Conservation (phyloP, 768 basidiomycete genomes). For the Lactarius evosmus region DNA sequence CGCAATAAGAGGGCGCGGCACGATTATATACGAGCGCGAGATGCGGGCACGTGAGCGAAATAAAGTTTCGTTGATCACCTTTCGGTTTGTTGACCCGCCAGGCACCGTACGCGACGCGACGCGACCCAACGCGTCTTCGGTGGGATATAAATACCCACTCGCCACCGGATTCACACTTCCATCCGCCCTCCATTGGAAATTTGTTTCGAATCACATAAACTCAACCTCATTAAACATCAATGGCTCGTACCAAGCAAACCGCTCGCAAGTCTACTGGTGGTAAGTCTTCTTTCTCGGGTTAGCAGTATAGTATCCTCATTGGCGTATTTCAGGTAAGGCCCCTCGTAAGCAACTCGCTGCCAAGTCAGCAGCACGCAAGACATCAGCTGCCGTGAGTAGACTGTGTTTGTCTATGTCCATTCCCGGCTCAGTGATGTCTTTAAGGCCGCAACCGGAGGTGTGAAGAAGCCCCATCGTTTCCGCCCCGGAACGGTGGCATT, state of each 20-base stretch:
- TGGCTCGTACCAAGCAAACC: constrained; percentile 77
- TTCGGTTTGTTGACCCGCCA: constrained; percentile 28
- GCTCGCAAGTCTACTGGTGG: constrained; percentile 77
- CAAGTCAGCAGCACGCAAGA: constrained; percentile 61
- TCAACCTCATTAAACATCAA: constrained; percentile 32
- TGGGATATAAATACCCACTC: constrained; percentile 19
- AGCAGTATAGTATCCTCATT: not conserved
- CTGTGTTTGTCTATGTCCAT: not conserved
- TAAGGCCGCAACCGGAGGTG: constrained; percentile 53
- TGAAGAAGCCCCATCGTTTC: constrained; percentile 55
- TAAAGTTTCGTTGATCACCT: constrained; percentile 32
- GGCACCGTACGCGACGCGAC: constrained; percentile 23
- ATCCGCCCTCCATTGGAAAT: constrained; percentile 8
- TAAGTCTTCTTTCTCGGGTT: constrained; percentile 30
- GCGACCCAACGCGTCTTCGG: not conserved
- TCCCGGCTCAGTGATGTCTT: not conserved
- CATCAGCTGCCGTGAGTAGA: constrained; percentile 41
- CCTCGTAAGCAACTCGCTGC: constrained; percentile 71
- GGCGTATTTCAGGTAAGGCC: constrained; percentile 44
- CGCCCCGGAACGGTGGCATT: constrained; percentile 40
- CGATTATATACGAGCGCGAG: constrained; percentile 30
- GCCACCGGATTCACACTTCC: not conserved
- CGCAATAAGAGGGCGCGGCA: constrained; percentile 1
- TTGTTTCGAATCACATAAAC: constrained; percentile 5
- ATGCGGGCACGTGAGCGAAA: constrained; percentile 23